Evolutionary conservation across 2,329 filamentous ascomycete species (phyloP).

Genomic region (Plenodomus tracheiphilus): DNA sequence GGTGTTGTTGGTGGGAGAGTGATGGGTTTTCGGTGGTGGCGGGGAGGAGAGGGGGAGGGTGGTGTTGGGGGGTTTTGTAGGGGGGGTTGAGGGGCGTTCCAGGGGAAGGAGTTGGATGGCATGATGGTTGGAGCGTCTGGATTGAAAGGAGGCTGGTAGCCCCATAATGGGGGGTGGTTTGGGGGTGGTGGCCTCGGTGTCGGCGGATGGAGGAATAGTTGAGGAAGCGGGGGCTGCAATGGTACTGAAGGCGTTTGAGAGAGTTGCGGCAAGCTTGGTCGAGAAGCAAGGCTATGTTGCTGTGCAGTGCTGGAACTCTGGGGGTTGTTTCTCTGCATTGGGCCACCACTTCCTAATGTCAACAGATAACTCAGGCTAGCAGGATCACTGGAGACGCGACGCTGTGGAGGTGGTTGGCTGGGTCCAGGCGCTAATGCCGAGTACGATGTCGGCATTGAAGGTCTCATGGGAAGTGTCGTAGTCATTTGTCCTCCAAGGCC

Average conservation of each 20-base stretch:
- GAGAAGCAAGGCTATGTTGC: not conserved
- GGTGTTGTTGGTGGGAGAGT: too few relatives aligned
- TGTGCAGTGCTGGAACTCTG: not conserved
- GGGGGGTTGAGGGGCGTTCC: not conserved
- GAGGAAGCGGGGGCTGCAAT: not conserved
- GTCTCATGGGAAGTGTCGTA: not conserved
- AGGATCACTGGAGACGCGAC: not conserved
- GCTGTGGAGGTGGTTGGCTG: not conserved
- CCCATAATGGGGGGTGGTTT: not conserved
- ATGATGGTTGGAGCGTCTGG: not conserved
- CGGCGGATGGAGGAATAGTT: not conserved
- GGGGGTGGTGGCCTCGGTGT: not conserved
- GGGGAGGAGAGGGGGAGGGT: not conserved
- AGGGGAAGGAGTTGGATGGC: not conserved
- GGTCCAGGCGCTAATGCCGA: not conserved
- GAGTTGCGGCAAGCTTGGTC: not conserved
- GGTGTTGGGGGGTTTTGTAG: not conserved
- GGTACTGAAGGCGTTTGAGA: not conserved
- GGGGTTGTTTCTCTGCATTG: not conserved
- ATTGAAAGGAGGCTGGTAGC: not conserved
- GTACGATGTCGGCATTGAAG: not conserved
- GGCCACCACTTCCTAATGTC: not conserved
- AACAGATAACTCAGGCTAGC: not conserved
- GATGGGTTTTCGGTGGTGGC: too few relatives aligned
- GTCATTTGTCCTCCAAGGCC: not conserved